Conservation (phyloP, 2,329 filamentous ascomycete species). For the Trichoderma atrobrunneum region DNA sequence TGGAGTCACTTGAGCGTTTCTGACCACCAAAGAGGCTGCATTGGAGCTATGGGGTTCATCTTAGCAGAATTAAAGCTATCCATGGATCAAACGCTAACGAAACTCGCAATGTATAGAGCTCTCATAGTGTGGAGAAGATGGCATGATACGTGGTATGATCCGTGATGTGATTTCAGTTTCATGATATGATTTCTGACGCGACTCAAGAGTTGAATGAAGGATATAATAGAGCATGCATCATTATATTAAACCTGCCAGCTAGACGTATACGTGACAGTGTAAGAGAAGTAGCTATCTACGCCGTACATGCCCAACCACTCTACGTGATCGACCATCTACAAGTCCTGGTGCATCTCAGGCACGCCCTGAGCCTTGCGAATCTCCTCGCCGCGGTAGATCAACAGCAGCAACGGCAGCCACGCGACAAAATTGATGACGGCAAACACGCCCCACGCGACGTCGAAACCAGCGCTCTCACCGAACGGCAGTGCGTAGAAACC, state of each 20-base stretch:
- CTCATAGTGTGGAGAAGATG: background rate
- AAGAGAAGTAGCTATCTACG: background rate
- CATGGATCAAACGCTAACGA: background rate
- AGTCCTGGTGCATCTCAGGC: slow-evolving; percentile 8
- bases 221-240: background rate
- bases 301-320: background rate
- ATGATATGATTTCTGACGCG: background rate
- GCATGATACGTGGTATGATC: background rate
- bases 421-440: slow-evolving; percentile 4
- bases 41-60: background rate
- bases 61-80: background rate
- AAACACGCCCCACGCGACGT: slow-evolving; percentile 9
- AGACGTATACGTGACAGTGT: background rate
- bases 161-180: background rate
- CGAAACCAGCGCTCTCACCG: background rate
- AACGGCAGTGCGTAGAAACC: slow-evolving; percentile 10
- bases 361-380: slow-evolving; percentile 6
- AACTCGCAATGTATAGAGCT: background rate
- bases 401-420: background rate
- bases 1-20: background rate
- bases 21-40: background rate
- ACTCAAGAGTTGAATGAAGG: background rate
- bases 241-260: background rate
- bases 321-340: background rate
- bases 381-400: background rate